These are phyloP conservation scores for Fusarium penzigii DNA, from an alignment of 2,329 filamentous ascomycete species.

Conservation along the genomic window DNA sequence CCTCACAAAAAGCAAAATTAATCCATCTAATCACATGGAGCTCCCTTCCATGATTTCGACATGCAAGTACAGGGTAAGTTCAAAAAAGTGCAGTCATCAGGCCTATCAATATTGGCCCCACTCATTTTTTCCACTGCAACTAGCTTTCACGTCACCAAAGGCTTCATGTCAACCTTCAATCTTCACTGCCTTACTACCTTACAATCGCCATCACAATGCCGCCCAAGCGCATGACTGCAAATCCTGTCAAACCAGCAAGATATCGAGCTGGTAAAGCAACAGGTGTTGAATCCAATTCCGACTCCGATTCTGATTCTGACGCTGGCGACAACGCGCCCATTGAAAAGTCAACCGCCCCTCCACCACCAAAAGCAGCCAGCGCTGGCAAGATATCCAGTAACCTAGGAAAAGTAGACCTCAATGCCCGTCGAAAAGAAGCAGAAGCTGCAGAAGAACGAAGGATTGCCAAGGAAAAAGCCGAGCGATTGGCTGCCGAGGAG, in stretches of 20 bases:
- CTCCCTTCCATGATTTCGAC: background rate
- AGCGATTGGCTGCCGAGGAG: constrained; percentile 56
- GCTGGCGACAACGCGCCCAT: constrained; percentile 44
- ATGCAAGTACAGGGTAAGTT: background rate
- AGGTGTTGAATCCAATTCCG: constrained; percentile 55
- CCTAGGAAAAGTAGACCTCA: constrained; percentile 54
- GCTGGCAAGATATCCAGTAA: constrained; percentile 58
- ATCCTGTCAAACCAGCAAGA: constrained; percentile 76
- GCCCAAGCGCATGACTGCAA: constrained; percentile 89
- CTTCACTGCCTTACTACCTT: background rate
- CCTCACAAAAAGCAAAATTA: background rate
- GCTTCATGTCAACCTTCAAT: constrained; percentile 2
- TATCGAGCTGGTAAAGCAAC: constrained; percentile 82
- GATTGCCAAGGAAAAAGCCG: constrained; percentile 50
- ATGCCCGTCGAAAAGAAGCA: constrained; percentile 46
- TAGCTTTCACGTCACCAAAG: constrained; percentile 22
- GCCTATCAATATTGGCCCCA: constrained; percentile 21
- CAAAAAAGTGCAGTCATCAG: background rate
- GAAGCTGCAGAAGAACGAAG: constrained; percentile 49
- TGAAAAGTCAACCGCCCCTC: constrained; percentile 43
- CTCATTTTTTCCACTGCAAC: constrained; percentile 14
- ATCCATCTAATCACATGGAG: background rate
- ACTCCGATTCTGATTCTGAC: constrained; percentile 54
- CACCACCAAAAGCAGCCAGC: constrained; percentile 58
- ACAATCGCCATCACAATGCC: constrained; percentile 48